Evolutionary conservation across 768 basidiomycete genomes (phyloP), one percentile per base, ranked within the genome.

Genomic region (Tulasnella sp.): DNA sequence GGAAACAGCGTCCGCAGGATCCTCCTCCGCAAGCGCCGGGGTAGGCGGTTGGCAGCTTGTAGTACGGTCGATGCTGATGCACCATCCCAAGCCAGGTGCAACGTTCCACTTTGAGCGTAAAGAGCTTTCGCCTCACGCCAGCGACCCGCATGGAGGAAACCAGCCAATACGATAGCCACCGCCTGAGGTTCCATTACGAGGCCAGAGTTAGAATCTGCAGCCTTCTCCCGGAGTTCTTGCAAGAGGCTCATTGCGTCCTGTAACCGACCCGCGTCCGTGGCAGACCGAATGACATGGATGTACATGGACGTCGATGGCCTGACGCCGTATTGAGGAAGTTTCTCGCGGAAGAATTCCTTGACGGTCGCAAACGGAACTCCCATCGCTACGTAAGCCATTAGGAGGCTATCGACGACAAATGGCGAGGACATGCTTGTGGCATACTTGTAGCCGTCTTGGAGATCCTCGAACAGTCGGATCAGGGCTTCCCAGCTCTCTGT

Each of bases 311-410:
- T 51, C 20, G 75, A n/a, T n/a, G 44, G 81, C 88, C 86, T 5
- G 81, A 83, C 80, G 92, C 88, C 0, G 94, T 92, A 57, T 18
- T 26, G 46, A 18, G 35, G 26, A 13, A 75, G 48, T 18, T 67
- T 55, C 75, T 77, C 23, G 67, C 86, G 85, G 84, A 95, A 95
- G 46, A 93, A 82, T 5, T 85, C 83, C 37, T 89, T 85, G 55
- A 95, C 91, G 37, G 89, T 83, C 42, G 84, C 83, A 81, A 92
- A 93, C 0, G 96, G 94, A 2, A 93, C 89, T 35, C 92, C 94
- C 46, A 93, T 88, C 70, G 92, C 86, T 75, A 97, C 89, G 81
- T 94, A 92, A 2, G 94, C 94, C 84, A 93, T 94, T 80, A 97
- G 85, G 35, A 98, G 87, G 35, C 90, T 90, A 83, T 95, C 95